A percentile compares a stretch with the other conserved stretches of the same genome.
phyloP scores from a whole-genome alignment of 163 green algal genomes.

The Prototheca stagnorum region DNA sequence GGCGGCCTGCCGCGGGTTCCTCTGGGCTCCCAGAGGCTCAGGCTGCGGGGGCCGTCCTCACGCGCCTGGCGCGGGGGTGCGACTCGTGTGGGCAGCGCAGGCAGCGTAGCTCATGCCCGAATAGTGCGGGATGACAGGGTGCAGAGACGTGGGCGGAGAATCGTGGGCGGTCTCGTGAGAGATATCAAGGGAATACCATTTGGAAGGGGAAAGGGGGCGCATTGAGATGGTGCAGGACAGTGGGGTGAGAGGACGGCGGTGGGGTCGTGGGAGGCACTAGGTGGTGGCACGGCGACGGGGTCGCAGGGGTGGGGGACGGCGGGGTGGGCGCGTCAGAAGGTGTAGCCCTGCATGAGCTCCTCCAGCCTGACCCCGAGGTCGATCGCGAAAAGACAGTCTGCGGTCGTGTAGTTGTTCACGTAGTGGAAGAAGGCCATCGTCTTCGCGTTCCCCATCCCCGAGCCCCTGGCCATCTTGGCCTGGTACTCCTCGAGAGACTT shows the following conservation, averaged over 20 bases:
- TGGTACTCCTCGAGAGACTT: constrained; percentile 24
- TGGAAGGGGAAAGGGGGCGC: too few species aligned
- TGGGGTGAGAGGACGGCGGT: not conserved
- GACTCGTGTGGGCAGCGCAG: too few species aligned
- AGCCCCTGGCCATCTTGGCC: constrained; percentile 18
- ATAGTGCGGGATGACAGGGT: too few species aligned
- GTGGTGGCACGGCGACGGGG: not conserved
- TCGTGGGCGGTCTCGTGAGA: too few species aligned
- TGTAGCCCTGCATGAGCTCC: not conserved
- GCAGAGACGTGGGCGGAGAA: too few species aligned
- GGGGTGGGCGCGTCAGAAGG: not conserved
- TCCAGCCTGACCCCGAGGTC: constrained; percentile 2
- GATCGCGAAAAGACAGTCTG: constrained; percentile 5
- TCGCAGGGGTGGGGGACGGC: not conserved
- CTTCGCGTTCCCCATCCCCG: constrained; percentile 17
- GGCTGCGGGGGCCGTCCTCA: too few species aligned
- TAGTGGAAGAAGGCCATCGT: constrained; percentile 10
- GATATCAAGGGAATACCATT: too few species aligned
- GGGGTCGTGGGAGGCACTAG: not conserved
- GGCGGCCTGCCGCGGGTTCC: too few species aligned
- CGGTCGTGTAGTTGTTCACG: constrained; percentile 13
- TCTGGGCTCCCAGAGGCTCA: too few species aligned
- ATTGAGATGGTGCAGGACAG: too few species aligned
- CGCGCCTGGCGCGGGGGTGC: too few species aligned
- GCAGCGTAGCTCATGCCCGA: too few species aligned